A percentile compares a stretch with the other conserved stretches of the same genome.
These are phyloP conservation scores for Gonium pectorale DNA, from an alignment of 139 green algal species.

Conservation along the genomic window DNA sequence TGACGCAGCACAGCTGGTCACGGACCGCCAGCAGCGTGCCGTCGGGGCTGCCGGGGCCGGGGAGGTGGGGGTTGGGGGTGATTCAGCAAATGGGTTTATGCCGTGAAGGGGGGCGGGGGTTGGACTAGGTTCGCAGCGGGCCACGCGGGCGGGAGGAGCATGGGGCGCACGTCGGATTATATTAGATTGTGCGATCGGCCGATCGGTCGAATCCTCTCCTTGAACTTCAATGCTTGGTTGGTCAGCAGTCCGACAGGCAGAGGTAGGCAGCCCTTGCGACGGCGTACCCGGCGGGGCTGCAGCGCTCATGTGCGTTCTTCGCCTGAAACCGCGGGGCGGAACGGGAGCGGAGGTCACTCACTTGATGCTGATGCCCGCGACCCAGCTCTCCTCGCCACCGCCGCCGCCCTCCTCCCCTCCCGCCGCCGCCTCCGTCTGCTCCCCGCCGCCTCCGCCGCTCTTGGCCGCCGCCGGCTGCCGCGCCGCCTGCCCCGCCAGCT, in stretches of 20 bases:
- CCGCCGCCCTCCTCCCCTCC: background rate
- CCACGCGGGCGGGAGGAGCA: background rate
- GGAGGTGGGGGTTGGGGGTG: background rate
- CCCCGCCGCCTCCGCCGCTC: background rate
- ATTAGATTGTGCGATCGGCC: background rate
- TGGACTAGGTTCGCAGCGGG: background rate
- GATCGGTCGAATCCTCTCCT: background rate
- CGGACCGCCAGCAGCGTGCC: conserved; percentile 26
- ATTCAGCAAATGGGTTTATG: background rate
- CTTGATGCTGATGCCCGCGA: conserved; percentile 13
- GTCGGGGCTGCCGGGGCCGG: background rate
- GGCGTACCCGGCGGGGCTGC: background rate
- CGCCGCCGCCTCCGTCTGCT: background rate
- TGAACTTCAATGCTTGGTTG: background rate
- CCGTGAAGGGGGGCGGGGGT: too few species aligned
- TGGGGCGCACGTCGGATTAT: background rate
- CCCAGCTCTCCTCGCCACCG: background rate
- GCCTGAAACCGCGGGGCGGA: background rate
- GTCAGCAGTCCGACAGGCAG: background rate
- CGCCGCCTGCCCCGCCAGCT: background rate
- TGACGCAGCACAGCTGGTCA: background rate
- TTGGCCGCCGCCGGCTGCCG: too few species aligned
- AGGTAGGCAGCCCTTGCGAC: background rate
- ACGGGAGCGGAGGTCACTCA: background rate
- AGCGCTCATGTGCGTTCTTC: background rate